Conservation (phyloP, 441 rosid genomes). For the Mallotus repandus region DNA sequence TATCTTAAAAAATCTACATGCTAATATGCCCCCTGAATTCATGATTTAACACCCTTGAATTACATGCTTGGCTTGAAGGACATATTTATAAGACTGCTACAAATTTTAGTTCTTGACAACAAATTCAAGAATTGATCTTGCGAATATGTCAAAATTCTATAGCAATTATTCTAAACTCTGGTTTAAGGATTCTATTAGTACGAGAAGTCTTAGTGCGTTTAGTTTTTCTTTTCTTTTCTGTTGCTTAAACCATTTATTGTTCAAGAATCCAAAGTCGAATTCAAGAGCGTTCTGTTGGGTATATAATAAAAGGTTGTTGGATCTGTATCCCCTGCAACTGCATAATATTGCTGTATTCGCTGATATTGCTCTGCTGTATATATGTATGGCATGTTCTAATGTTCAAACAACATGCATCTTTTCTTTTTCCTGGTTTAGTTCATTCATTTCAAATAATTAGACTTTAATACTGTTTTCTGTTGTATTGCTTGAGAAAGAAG, state of each 20-base stretch:
- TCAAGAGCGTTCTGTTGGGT: neutral
- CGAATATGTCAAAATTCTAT: neutral
- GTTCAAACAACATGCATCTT: neutral
- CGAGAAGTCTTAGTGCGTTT: neutral
- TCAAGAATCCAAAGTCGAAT: neutral
- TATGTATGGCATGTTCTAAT: neutral
- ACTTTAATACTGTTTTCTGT: neutral
- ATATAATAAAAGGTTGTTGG: conserved; percentile 2
- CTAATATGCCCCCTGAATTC: neutral
- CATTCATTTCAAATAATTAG: neutral
- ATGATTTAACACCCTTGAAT: conserved; percentile 3
- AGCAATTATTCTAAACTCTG: neutral
- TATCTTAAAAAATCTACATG: neutral
- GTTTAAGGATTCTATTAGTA: neutral
- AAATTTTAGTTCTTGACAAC: neutral
- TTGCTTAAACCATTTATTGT: neutral
- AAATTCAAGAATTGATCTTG: neutral
- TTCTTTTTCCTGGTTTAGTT: neutral
- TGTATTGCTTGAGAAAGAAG: neutral
- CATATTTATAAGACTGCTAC: neutral
- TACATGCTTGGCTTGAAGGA: neutral
- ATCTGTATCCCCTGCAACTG: neutral
- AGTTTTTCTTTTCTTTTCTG: neutral
- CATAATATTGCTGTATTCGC: neutral
- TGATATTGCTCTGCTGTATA: neutral